Evolutionary conservation across 306 rosid species (phyloP), one percentile per base, ranked within the genome.

Genomic region (Cucumis melo): DNA sequence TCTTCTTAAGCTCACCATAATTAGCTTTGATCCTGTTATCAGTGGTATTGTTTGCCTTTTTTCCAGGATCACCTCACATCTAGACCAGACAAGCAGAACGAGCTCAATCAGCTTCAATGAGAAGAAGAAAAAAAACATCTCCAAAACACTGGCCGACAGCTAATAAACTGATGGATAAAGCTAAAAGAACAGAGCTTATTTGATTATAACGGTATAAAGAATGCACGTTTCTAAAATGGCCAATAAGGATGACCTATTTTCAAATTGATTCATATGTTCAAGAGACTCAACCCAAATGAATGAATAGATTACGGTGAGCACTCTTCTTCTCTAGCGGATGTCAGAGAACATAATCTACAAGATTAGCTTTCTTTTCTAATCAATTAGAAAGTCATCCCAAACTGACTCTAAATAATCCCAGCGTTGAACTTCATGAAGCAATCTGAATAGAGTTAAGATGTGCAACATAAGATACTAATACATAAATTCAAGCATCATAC

Each of bases 1-100:
- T 85, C 97, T 92, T 86, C 99, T 87, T 86, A 94, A 87, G 89
- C 99, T 94, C 83, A 94, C 99, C 97, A 94, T 91, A 55, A 17
- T 51, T 73, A 32, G 46, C 41, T 73, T 73, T 19, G 34, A 32
- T 29, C 46, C 19, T 53, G 48, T 73, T 73, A 32, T 29, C 42
- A 17, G 14, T 72, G 42, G 46, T 27, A 71, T 2, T 50, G 15
- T 71, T 71, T 24, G 42, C 44, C 29, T 27, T 71, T 13, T 27
- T 17, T 48, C 76, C 60, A 17, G 44, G 42, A 72, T 72, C 48
- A 32, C 48, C 27, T 29, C 77, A 72, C 60, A 51, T 19, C 62
- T 73, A 19, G 60, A 73, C 32, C 39, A 50, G n/a, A 73, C 46
- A 73, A 73, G 62, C 24, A 73, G 48, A 73, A 51, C 41, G 53